A percentile compares a stretch with the other conserved stretches of the same genome.
These are phyloP conservation scores for Metschnikowia peoriensis DNA, from an alignment of 805 yeast genomes.

Conservation along the genomic window DNA sequence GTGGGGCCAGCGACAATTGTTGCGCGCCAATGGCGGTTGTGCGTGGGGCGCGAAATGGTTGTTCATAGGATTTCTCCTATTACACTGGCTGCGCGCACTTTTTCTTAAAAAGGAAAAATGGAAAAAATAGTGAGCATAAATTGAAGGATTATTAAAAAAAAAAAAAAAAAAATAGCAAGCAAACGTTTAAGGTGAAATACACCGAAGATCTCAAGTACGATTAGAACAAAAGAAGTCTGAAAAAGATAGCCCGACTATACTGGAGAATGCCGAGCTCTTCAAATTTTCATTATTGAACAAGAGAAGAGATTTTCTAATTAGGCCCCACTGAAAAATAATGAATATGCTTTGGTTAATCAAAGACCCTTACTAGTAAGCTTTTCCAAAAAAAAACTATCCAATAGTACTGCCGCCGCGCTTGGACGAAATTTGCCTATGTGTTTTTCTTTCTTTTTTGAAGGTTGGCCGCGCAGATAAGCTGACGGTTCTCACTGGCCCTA, in stretches of 20 bases:
- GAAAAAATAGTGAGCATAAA: constrained; percentile 3
- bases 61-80: not conserved
- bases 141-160: not conserved
- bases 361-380: not conserved
- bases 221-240: not conserved
- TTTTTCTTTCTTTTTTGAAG: too few relatives aligned
- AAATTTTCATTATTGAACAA: too few relatives aligned
- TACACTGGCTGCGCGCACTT: constrained; percentile 7
- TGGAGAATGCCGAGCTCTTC: too few relatives aligned
- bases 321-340: not conserved
- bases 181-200: not conserved
- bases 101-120: constrained; percentile 5
- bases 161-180: constrained; percentile 5
- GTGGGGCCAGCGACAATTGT: constrained; percentile 8
- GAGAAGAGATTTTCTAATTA: too few relatives aligned
- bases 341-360: not conserved
- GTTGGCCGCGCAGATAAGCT: constrained; percentile 8
- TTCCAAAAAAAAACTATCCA: not conserved
- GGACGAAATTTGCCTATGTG: not conserved
- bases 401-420: not conserved
- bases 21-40: constrained; percentile 1
- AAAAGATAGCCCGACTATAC: not conserved
- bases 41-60: not conserved
- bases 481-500: not conserved
- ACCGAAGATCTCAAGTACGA: not conserved